Base-by-base conservation (phyloP, 2,329 filamentous ascomycete genomes). In the Penicillium digitatum region DNA sequence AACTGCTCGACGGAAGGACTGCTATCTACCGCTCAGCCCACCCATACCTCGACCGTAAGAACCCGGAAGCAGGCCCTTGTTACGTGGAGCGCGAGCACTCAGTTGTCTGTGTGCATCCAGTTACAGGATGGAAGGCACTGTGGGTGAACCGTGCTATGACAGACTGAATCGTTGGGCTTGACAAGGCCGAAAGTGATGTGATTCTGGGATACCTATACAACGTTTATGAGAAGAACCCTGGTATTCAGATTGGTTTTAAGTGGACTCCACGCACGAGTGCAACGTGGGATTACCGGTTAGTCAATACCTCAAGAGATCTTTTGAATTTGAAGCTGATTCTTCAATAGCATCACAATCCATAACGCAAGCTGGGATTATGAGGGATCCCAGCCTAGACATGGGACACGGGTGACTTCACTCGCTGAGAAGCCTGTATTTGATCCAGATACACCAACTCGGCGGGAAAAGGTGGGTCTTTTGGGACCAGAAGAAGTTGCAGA, bases 291-390 rank as follows among this genome's bases (percentile, higher is more conserved):
- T 89, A 89, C 62, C 77, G 84, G 76, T 82, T 39, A 65, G 77
- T 65, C 22, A 29, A 52, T 53, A 14, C 47, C 11, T 31, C 27
- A 11, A 5, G 7, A 8, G 39, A 31, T 9, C 20, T 35, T 3
- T 22, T 24, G 4, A 10, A 35, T 11, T 26, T 42, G 11, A 39
- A 22, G n/a, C 39, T 48, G 12, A 55, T 22, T 14, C n/a, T 22
- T 22, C 31, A 16, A 26, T 47, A 83, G 84, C 37, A 86, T 88
- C 55, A 88, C 87, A 0, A 89, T 89, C 35, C 86, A 90, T 62
- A 89, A 88, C 58, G 87, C 86, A 0, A 86, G 82, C 63, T 90
- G 86, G 85, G 86, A 90, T 61, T 89, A 89, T 64, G 85, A 82
- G 32, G 85, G 85, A 1, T 78, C 75, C 20, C 78, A 88, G 66